These are phyloP conservation scores for Carpinus viminea DNA, from an alignment of 306 rosid genomes.

Conservation along the genomic window DNA sequence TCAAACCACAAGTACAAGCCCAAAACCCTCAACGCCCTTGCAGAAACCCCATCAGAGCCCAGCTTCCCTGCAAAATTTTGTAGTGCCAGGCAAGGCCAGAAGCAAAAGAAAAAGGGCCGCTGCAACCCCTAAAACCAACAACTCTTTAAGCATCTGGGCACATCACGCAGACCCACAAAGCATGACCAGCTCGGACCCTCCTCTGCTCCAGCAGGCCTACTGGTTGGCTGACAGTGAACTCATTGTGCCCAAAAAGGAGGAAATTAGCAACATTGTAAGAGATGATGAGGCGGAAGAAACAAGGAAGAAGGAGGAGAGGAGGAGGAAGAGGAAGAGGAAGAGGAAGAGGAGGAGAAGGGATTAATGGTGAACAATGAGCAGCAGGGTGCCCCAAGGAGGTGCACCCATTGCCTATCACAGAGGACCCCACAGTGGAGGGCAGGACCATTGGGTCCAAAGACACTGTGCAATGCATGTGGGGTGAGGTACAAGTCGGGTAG, in stretches of 20 bases:
- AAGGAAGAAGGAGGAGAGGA: background rate
- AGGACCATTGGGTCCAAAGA: conserved; percentile 75
- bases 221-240: conserved; percentile 71
- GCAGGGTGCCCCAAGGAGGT: conserved; percentile 47
- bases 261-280: background rate
- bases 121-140: conserved; percentile 37
- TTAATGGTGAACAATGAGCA: conserved; percentile 31
- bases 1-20: conserved; percentile 20
- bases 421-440: conserved; percentile 85
- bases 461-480: conserved; percentile 77
- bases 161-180: conserved; percentile 35
- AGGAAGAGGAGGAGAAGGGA: conserved; percentile 28
- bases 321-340: conserved; percentile 9
- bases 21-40: conserved; percentile 41
- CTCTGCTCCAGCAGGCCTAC: conserved; percentile 58
- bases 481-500: conserved; percentile 73
- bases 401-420: conserved; percentile 62
- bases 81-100: conserved; percentile 69
- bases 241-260: conserved; percentile 38
- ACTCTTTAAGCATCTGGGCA: conserved; percentile 46
- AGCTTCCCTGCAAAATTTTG: conserved; percentile 34
- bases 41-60: conserved; percentile 27
- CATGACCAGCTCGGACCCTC: conserved; percentile 41
- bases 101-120: conserved; percentile 69
- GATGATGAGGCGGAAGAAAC: conserved; percentile 7